Evolutionary conservation across 176 grass and related monocot species (phyloP), one percentile per base, ranked within the genome.

Genomic region (Chloris gayana): DNA sequence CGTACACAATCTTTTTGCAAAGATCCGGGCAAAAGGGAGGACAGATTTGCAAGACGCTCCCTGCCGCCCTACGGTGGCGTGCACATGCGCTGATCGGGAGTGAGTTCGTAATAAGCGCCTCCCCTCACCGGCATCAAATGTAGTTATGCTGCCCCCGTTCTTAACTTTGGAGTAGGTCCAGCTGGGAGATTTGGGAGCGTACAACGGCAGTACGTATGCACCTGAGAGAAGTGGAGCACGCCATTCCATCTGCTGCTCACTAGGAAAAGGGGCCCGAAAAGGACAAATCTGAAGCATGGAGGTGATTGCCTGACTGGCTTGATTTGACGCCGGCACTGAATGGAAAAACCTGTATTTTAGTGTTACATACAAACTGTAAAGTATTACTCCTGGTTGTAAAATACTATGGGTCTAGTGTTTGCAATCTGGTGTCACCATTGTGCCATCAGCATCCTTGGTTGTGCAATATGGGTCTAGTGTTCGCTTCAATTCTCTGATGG

Each of bases 21-120:
- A 80, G 71, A 65, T 57, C 74, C 44, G 9, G 61, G 70, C 7
- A 44, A 25, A 73, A 38, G 29, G 9, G 5, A 47, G 41, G n/a
- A 22, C 14, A 42, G 17, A 72, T 83, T 80, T 76, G 76, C 37
- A 14, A 51, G 69, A 53, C 86, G 69, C 81, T 67, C 21, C 33
- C 34, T 35, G 83, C 81, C 86, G 64, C 21, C 75, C 44, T 62
- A 88, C 81, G 81, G 82, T 75, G 82, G 63, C 60, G 32, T 29
- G 76, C 87, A 84, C 76, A 88, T 88, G 81, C 14, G 76, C 64
- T 62, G 70, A 54, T 80, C 41, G 38, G 51, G 70, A 51, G 51
- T 17, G 35, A 38, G 42, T n/a, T 29, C 58, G 10, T 44, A 37
- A 6, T 65, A 65, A 56, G 60, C 27, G 49, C 70, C 72, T 34